Evolutionary conservation across 306 rosid species (phyloP).

Genomic region (Rosa persica): DNA sequence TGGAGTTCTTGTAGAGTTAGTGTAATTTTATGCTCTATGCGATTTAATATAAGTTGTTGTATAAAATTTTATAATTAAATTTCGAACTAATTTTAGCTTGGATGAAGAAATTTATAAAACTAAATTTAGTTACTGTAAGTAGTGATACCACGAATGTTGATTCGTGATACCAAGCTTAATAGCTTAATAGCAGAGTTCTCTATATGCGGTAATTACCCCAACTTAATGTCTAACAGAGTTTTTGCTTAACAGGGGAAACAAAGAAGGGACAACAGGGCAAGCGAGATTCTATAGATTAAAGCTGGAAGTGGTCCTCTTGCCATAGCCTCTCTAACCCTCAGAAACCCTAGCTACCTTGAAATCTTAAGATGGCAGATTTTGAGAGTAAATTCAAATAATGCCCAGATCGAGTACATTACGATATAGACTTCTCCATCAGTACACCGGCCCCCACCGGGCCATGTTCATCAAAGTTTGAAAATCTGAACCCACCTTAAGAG

Average conservation of each 20-base stretch:
- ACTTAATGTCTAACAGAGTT: neutral
- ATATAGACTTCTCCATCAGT: neutral
- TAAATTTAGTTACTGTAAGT: no score
- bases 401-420: neutral
- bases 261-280: neutral
- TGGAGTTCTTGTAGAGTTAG: neutral
- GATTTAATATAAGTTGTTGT: neutral
- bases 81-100: no score
- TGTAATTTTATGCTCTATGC: no score
- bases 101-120: no score
- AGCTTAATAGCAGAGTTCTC: no score
- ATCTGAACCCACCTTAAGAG: neutral
- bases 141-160: no score
- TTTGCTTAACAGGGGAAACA: neutral
- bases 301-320: neutral
- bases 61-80: neutral
- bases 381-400: neutral
- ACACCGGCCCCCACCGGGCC: neutral
- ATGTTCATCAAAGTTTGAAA: conserved; percentile 8
- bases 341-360: neutral
- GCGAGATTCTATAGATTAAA: neutral
- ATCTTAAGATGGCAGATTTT: neutral
- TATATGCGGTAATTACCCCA: no score
- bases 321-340: no score
- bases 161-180: no score